Evolutionary conservation across 805 yeast species (phyloP).

Genomic region (Vanderwaltozyma verrucispora): DNA sequence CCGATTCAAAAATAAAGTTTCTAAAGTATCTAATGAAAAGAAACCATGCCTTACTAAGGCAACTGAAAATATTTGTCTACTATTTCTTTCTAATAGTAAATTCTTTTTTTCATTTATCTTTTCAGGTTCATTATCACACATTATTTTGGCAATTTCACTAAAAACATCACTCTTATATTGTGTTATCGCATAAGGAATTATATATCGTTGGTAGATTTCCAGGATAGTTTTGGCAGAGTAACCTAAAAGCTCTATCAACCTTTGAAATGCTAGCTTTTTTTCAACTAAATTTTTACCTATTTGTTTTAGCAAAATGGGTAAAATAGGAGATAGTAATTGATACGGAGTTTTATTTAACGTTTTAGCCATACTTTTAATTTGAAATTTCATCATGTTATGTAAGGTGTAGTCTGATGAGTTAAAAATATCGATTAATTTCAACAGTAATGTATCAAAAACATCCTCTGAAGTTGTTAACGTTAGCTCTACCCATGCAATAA

Average conservation of each 20-base stretch:
- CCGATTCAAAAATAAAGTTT: slow-evolving; percentile 21
- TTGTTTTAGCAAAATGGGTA: slow-evolving; percentile 59
- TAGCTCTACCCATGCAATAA: slow-evolving; percentile 54
- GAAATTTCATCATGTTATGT: slow-evolving; percentile 57
- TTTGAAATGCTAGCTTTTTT: slow-evolving; percentile 43
- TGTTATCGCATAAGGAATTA: slow-evolving; percentile 66
- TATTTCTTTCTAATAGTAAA: slow-evolving; percentile 19
- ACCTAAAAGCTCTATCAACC: slow-evolving; percentile 55
- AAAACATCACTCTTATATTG: slow-evolving; percentile 55
- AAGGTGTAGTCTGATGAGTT: slow-evolving; percentile 51
- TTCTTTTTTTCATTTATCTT: slow-evolving; percentile 14
- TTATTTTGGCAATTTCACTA: slow-evolving; percentile 23
- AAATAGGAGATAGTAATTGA: slow-evolving; percentile 67
- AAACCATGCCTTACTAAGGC: slow-evolving; percentile 26
- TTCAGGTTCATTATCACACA: slow-evolving; percentile 16
- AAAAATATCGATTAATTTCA: slow-evolving; percentile 55
- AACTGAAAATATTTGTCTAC: slow-evolving; percentile 28
- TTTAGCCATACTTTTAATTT: slow-evolving; percentile 47
- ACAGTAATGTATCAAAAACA: slow-evolving; percentile 51
- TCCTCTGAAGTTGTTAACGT: slow-evolving; percentile 57
- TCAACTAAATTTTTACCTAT: slow-evolving; percentile 44
- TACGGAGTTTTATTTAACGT: slow-evolving; percentile 57
- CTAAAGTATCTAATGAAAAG: slow-evolving; percentile 23
- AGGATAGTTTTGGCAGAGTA: slow-evolving; percentile 54
- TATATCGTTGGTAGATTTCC: slow-evolving; percentile 56